Conservation (phyloP, 345 rosid genomes). For the Moringa oleifera region DNA sequence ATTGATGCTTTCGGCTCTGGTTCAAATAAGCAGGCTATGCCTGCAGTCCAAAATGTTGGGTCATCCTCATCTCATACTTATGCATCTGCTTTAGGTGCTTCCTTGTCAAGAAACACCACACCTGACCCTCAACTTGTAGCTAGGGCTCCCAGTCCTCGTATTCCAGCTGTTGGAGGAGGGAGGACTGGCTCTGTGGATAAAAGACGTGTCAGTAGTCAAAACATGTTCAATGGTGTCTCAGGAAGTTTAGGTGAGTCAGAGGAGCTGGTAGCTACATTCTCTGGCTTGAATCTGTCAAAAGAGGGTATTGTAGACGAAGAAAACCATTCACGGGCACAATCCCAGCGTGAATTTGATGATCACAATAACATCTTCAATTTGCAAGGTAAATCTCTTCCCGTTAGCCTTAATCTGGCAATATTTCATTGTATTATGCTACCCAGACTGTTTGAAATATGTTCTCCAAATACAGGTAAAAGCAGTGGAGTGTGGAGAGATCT, state of each 20-base stretch:
- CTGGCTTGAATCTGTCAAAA: slow-evolving; percentile 51
- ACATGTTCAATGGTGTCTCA: slow-evolving; percentile 35
- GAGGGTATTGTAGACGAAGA: slow-evolving; percentile 33
- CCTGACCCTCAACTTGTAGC: slow-evolving; percentile 59
- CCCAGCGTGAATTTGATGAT: slow-evolving; percentile 31
- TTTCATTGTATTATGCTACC: slow-evolving; percentile 14
- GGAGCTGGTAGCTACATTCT: slow-evolving; percentile 45
- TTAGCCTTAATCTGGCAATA: slow-evolving; percentile 21
- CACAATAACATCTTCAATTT: slow-evolving; percentile 29
- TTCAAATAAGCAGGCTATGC: slow-evolving; percentile 28
- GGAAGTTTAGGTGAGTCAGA: slow-evolving; percentile 30
- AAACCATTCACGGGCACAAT: slow-evolving; percentile 23
- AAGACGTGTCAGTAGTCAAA: slow-evolving; percentile 29
- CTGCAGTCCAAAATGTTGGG: slow-evolving; percentile 27
- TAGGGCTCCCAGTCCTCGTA: slow-evolving; percentile 53
- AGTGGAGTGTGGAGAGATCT: slow-evolving; percentile 12
- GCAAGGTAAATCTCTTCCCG: slow-evolving; percentile 26
- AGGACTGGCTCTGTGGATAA: slow-evolving; percentile 43
- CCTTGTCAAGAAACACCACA: slow-evolving; percentile 57
- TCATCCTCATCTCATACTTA: slow-evolving; percentile 43
- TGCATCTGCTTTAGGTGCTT: slow-evolving; percentile 57
- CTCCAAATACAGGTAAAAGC: slow-evolving; percentile 11
- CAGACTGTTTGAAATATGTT: slow-evolving; percentile 11
- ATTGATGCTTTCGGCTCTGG: slow-evolving; percentile 30
- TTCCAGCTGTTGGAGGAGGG: slow-evolving; percentile 54